phyloP scores from a whole-genome alignment of 345 rosid genomes.

The Lenwebbia sp. region DNA sequence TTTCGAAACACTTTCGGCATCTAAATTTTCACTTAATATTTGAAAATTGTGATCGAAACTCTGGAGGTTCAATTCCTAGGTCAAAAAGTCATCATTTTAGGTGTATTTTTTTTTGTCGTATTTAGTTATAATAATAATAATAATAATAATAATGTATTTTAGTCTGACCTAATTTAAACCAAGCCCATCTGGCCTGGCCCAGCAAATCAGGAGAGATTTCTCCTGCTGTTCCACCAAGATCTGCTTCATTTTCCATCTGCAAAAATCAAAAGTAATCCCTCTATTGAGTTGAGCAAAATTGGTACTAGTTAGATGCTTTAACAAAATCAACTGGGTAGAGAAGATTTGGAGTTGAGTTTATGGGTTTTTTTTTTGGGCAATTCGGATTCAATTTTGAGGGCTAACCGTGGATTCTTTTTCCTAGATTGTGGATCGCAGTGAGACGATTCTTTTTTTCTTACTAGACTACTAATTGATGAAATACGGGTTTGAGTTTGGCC shows the following conservation, averaged over 20 bases:
- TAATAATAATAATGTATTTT: too few species aligned
- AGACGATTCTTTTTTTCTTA: too few species aligned
- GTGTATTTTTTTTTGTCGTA: background rate
- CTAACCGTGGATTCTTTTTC: rapidly evolving
- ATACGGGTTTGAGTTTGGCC: background rate
- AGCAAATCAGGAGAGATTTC: background rate
- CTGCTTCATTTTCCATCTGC: background rate
- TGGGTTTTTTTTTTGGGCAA: background rate
- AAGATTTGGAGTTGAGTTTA: background rate
- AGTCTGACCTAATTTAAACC: background rate
- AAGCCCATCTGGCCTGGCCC: background rate
- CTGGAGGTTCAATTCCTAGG: background rate
- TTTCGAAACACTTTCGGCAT: too few species aligned
- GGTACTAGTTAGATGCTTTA: background rate
- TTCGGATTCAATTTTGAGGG: background rate
- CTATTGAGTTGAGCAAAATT: background rate
- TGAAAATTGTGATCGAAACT: background rate
- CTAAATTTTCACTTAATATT: too few species aligned
- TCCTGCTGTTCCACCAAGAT: background rate
- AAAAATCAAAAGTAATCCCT: background rate
- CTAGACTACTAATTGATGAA: background rate
- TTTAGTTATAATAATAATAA: too few species aligned
- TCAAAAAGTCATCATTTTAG: background rate
- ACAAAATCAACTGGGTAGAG: background rate
- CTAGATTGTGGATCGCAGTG: rapidly evolving